Evolutionary conservation across 2,329 filamentous ascomycete species (phyloP).

Genomic region (Fusarium sacchari): DNA sequence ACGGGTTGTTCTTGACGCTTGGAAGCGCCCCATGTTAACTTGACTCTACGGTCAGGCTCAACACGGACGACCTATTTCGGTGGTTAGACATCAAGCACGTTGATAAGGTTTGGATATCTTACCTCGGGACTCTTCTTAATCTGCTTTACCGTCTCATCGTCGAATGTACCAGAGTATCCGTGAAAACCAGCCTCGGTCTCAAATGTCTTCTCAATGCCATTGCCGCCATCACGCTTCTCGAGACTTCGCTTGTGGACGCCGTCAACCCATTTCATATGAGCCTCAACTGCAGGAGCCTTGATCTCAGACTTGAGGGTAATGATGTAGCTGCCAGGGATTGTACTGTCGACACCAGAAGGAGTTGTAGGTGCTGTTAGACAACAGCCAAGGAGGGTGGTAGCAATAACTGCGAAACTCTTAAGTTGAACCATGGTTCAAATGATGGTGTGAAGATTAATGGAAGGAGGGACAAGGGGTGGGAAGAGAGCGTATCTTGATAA

Average conservation of each 20-base stretch:
- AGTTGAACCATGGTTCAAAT: constrained; percentile 43
- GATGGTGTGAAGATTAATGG: not conserved
- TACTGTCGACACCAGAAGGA: constrained; percentile 22
- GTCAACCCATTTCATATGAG: constrained; percentile 61
- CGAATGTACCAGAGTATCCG: constrained; percentile 58
- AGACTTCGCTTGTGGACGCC: constrained; percentile 64
- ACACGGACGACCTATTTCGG: constrained; percentile 41
- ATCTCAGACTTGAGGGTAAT: constrained; percentile 68
- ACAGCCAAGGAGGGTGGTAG: constrained; percentile 38
- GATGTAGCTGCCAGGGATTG: constrained; percentile 62
- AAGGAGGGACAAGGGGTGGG: constrained; percentile 3
- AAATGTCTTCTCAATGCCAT: constrained; percentile 48
- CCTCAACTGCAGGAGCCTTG: constrained; percentile 54
- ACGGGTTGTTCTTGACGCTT: not conserved
- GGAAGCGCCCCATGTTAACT: constrained; percentile 24
- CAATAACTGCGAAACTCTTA: constrained; percentile 39
- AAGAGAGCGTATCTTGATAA: not conserved
- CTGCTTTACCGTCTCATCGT: constrained; percentile 51
- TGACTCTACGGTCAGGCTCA: constrained; percentile 45
- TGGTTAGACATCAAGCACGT: not conserved
- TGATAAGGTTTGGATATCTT: constrained; percentile 25
- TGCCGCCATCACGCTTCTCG: constrained; percentile 54
- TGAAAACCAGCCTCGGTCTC: constrained; percentile 46
- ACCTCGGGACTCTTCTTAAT: constrained; percentile 56
- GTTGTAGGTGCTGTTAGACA: constrained; percentile 30